Evolutionary conservation across 495 filamentous ascomycete species (phyloP).

Genomic region (Trypethelium eluteriae): DNA sequence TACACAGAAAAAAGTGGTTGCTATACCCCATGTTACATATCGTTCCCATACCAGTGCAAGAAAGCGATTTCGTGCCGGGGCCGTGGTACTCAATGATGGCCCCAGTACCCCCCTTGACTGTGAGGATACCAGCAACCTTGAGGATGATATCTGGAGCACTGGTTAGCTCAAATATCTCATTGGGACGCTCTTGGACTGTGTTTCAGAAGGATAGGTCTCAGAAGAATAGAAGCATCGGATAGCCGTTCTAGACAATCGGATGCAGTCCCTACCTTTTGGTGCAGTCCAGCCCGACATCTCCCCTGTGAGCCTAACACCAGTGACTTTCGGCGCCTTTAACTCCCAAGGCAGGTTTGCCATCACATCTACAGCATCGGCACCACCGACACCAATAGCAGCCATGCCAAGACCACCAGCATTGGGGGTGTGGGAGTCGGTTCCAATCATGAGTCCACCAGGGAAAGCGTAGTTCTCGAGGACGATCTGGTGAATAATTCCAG

Average conservation of each 20-base stretch:
- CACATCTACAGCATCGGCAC: constrained; percentile 97
- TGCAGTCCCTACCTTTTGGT: constrained; percentile 58
- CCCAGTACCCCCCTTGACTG: constrained; percentile 97
- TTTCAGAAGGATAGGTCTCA: too few species aligned
- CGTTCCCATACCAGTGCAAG: constrained; percentile 59
- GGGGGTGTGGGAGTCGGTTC: constrained; percentile 97
- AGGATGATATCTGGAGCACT: constrained; percentile 74
- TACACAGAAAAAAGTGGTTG: too few species aligned
- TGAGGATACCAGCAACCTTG: constrained; percentile 94
- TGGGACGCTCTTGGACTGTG: too few species aligned
- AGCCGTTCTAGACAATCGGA: neutral
- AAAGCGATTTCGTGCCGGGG: constrained; percentile 66
- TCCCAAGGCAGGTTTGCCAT: constrained; percentile 99
- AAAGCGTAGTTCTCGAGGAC: constrained; percentile 98
- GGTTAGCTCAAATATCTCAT: constrained; percentile 18
- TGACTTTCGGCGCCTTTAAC: constrained; percentile 93
- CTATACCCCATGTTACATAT: constrained; percentile 51
- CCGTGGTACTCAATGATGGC: constrained; percentile 94
- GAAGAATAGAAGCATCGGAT: too few species aligned
- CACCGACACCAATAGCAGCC: constrained; percentile 94
- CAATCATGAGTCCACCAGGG: constrained; percentile 95
- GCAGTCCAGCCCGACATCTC: constrained; percentile 87
- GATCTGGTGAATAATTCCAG: constrained; percentile 99
- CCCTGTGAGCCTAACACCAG: constrained; percentile 91
- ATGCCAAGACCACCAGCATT: constrained; percentile 97